These are phyloP conservation scores for Tuber magnatum DNA, from an alignment of 495 filamentous ascomycete species.

Conservation along the genomic window DNA sequence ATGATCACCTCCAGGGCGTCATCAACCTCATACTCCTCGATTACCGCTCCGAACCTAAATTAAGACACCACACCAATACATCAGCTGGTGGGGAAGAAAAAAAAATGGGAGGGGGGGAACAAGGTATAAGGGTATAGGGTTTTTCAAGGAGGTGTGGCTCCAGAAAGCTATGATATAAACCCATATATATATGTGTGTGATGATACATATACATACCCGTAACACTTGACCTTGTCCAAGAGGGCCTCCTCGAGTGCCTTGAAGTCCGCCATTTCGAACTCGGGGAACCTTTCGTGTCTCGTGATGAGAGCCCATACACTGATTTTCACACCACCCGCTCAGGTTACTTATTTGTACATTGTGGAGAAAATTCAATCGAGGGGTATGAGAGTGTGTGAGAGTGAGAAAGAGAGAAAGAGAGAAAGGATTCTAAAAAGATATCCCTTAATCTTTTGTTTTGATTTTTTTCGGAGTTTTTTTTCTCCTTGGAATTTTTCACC, in stretches of 20 bases:
- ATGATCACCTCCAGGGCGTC: conserved; percentile 65
- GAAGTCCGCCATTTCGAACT: conserved; percentile 63
- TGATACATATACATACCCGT: conserved; percentile 65
- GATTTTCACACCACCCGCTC: conserved; percentile 5
- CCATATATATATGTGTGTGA: not conserved
- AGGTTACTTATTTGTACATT: conserved; percentile 14
- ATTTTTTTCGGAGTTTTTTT: not conserved
- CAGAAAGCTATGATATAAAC: not conserved
- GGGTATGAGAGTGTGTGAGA: not conserved
- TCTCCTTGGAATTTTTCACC: not conserved
- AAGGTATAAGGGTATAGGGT: not conserved
- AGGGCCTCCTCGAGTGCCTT: conserved; percentile 64
- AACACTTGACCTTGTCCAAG: conserved; percentile 75
- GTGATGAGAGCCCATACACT: conserved; percentile 73
- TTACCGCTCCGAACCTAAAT: conserved; percentile 67
- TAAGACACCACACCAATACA: not conserved
- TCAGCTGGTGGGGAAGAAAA: not conserved
- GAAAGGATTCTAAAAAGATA: conserved; percentile 9
- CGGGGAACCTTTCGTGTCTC: conserved; percentile 58
- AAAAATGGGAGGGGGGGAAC: not conserved
- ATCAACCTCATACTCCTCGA: conserved; percentile 85
- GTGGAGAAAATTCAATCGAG: not conserved
- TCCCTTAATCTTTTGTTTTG: not conserved
- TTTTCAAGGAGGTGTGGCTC: conserved; percentile 8
- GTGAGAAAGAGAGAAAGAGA: not conserved